phyloP scores from a whole-genome alignment of 805 yeast species.

The Brettanomyces sp. region DNA sequence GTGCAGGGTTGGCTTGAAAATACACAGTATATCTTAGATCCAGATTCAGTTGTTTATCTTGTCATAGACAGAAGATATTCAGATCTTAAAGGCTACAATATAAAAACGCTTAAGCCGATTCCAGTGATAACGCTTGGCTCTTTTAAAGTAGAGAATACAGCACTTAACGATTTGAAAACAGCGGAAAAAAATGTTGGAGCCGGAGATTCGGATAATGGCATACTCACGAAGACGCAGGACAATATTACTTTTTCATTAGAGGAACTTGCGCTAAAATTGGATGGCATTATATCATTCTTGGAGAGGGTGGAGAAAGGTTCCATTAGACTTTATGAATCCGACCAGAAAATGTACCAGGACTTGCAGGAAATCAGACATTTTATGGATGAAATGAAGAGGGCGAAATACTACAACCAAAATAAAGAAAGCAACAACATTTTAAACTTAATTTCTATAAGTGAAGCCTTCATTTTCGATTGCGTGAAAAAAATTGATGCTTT shows the following conservation, averaged over 20 bases:
- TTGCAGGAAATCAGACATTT: conserved; percentile 8
- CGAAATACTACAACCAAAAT: background rate
- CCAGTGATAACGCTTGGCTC: background rate
- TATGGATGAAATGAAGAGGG: conserved; percentile 5
- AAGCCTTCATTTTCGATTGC: background rate
- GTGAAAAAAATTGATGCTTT: background rate
- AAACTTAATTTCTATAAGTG: background rate
- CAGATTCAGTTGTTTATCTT: background rate
- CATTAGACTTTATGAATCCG: background rate
- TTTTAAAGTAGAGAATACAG: conserved; percentile 2
- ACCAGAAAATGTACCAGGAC: conserved; percentile 1
- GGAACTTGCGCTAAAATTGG: conserved; percentile 3
- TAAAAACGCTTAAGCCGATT: background rate
- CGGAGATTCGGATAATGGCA: background rate
- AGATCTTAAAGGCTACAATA: background rate
- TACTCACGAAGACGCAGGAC: background rate
- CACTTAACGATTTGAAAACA: conserved; percentile 2
- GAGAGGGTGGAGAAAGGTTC: conserved; percentile 4
- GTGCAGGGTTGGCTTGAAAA: background rate
- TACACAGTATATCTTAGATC: too few relatives aligned
- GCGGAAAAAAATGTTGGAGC: background rate
- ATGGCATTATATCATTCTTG: conserved; percentile 8
- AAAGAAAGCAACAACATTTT: background rate
- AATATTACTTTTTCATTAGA: background rate
- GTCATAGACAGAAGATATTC: background rate